Percentiles rank a stretch among this genome's conserved stretches.
These are phyloP conservation scores for Hericium rajendrae DNA, from an alignment of 768 basidiomycete genomes.

Conservation along the genomic window DNA sequence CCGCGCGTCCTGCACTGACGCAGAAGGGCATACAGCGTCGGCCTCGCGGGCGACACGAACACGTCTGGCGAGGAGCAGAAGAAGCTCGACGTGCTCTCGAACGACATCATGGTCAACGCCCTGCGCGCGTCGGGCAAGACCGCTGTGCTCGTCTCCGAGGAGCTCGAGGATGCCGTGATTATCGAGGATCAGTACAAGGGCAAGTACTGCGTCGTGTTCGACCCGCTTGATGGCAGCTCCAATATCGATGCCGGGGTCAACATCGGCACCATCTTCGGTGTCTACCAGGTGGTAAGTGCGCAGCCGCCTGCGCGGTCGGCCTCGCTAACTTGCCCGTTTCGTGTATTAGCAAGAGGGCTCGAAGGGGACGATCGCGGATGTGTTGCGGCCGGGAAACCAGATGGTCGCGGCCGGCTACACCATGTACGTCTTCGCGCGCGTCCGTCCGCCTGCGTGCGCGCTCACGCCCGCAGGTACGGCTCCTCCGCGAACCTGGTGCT, in stretches of 20 bases:
- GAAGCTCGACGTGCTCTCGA: constrained; percentile 94
- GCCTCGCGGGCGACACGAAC: constrained; percentile 92
- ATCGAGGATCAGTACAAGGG: constrained; percentile 76
- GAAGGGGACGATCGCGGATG: constrained; percentile 73
- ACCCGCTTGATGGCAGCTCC: constrained; percentile 92
- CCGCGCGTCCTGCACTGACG: constrained; percentile 1
- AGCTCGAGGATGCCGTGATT: constrained; percentile 86
- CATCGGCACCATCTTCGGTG: constrained; percentile 95
- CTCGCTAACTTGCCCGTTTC: constrained; percentile 1
- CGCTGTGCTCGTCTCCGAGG: constrained; percentile 94
- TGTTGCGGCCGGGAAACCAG: constrained; percentile 85
- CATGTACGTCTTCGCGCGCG: constrained; percentile 44
- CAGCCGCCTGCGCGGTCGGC: not conserved
- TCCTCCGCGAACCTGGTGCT: constrained; percentile 96
- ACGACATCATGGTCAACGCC: constrained; percentile 99
- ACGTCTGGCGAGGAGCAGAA: constrained; percentile 99
- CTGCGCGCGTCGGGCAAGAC: constrained; percentile 94
- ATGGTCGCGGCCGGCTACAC: constrained; percentile 99
- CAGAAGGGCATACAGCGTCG: constrained; percentile 51
- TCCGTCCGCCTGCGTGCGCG: not conserved
- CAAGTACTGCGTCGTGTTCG: constrained; percentile 96
- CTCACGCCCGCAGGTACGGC: constrained; percentile 50
- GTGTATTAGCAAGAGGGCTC: constrained; percentile 54
- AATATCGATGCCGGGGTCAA: constrained; percentile 99
- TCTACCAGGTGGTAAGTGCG: constrained; percentile 77